phyloP scores from a whole-genome alignment of 352 stramenopile genomes.

The Blastocystis sp. region DNA sequence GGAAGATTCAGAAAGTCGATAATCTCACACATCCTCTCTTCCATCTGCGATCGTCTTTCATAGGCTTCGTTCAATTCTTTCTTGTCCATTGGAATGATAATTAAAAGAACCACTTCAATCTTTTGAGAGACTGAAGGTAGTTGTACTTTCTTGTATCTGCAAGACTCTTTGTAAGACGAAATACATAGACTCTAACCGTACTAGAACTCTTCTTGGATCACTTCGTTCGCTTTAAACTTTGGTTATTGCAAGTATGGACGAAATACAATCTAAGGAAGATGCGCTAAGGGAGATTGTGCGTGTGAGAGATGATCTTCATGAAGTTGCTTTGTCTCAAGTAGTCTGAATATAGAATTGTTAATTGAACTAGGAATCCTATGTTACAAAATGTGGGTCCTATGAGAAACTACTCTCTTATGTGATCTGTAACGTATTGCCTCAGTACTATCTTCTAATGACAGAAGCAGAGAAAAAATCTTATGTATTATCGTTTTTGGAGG shows the following conservation, averaged over 20 bases:
- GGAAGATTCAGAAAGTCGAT: conserved; percentile 24
- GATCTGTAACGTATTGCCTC: background rate
- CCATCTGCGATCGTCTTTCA: conserved; percentile 8
- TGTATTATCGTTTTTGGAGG: background rate
- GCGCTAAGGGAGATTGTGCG: background rate
- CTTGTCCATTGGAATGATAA: background rate
- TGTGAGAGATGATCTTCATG: background rate
- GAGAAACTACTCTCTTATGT: background rate
- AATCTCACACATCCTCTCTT: conserved; percentile 49
- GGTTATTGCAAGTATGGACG: background rate
- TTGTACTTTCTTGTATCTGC: background rate
- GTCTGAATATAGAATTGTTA: background rate
- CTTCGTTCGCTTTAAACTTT: background rate
- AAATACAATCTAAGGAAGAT: background rate
- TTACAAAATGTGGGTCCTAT: background rate
- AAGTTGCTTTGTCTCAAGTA: background rate
- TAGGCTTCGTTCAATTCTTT: background rate
- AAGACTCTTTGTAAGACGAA: background rate
- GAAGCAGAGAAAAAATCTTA: background rate
- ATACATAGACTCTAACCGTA: too few species aligned
- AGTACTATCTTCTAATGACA: background rate
- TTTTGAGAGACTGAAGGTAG: background rate
- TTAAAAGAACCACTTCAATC: background rate
- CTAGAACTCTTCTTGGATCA: too few species aligned
- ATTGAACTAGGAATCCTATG: background rate